phyloP scores from a whole-genome alignment of 2,329 filamentous ascomycete species.

The Teratosphaeriaceae sp. region DNA sequence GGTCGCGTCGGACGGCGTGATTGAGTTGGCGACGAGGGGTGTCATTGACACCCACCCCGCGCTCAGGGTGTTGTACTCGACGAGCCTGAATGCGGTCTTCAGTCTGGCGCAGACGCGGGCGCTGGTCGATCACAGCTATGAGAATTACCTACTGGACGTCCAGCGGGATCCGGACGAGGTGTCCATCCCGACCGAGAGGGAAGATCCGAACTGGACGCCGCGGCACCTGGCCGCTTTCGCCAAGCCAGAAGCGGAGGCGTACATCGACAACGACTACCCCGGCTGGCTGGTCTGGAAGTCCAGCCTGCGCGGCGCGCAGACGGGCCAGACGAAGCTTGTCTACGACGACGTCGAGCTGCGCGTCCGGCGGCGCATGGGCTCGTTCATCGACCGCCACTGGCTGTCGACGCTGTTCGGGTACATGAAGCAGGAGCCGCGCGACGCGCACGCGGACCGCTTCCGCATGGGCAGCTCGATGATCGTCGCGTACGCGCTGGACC shows the following conservation, averaged over 20 bases:
- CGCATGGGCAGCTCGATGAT: constrained; percentile 82
- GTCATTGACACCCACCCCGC: constrained; percentile 88
- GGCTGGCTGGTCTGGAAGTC: constrained; percentile 97
- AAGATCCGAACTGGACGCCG: constrained; percentile 71
- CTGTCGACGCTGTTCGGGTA: constrained; percentile 82
- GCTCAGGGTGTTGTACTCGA: constrained; percentile 71
- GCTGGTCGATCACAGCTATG: constrained; percentile 77
- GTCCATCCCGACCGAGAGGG: constrained; percentile 62
- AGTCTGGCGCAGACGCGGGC: constrained; percentile 83
- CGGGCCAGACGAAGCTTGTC: constrained; percentile 60
- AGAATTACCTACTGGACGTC: constrained; percentile 75
- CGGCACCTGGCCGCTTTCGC: constrained; percentile 73
- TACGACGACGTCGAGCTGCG: constrained; percentile 77
- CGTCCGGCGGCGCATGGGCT: constrained; percentile 72
- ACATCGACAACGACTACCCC: constrained; percentile 84
- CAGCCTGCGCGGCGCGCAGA: constrained; percentile 70
- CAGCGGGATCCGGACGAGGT: constrained; percentile 74
- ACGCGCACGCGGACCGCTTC: constrained; percentile 75
- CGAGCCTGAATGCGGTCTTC: constrained; percentile 69
- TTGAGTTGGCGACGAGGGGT: constrained; percentile 74
- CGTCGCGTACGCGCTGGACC: constrained; percentile 81
- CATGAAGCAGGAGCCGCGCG: constrained; percentile 91
- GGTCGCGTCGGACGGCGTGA: constrained; percentile 72
- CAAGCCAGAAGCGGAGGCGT: constrained; percentile 72
- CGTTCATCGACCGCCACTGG: constrained; percentile 75